Percentiles rank a stretch among this genome's conserved stretches.
phyloP scores from a whole-genome alignment of 768 basidiomycete genomes.

The Russula foetens region DNA sequence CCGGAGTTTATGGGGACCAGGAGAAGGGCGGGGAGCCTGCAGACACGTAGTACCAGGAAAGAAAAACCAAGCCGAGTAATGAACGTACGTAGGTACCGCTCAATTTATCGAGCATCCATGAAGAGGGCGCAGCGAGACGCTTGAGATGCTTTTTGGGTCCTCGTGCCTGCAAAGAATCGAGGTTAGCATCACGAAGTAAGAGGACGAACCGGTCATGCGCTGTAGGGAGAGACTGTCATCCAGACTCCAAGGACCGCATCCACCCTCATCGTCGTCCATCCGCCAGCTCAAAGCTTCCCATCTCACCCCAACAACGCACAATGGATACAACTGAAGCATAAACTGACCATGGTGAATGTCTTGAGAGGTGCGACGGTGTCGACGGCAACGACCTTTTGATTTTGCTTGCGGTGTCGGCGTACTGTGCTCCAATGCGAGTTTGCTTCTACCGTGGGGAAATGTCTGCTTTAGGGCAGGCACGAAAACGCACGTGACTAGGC shows the following conservation, averaged over 20 bases:
- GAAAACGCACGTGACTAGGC: constrained; percentile 4
- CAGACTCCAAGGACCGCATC: constrained; percentile 24
- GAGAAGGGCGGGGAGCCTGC: constrained; percentile 91
- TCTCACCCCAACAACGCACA: background rate
- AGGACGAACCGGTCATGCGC: constrained; percentile 12
- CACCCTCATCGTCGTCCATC: constrained; percentile 22
- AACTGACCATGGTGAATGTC: constrained; percentile 32
- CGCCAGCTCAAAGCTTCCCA: background rate
- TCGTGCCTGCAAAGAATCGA: constrained; percentile 56
- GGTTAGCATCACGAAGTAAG: constrained; percentile 18
- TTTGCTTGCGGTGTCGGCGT: constrained; percentile 10
- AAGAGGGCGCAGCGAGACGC: constrained; percentile 92
- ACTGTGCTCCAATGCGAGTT: constrained; percentile 7
- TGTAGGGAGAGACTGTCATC: constrained; percentile 23
- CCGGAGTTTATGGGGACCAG: constrained; percentile 98
- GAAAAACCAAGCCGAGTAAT: background rate
- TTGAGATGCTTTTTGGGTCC: constrained; percentile 99
- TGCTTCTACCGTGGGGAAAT: constrained; percentile 14
- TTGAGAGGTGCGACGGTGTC: constrained; percentile 29
- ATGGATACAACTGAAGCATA: background rate
- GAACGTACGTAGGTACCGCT: constrained; percentile 83
- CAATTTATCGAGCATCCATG: constrained; percentile 99
- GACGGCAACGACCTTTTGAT: constrained; percentile 26
- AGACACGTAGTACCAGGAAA: constrained; percentile 1
- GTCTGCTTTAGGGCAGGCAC: constrained; percentile 8